phyloP scores from a whole-genome alignment of 2,329 filamentous ascomycete species.

The Hymenoscyphus scutula region DNA sequence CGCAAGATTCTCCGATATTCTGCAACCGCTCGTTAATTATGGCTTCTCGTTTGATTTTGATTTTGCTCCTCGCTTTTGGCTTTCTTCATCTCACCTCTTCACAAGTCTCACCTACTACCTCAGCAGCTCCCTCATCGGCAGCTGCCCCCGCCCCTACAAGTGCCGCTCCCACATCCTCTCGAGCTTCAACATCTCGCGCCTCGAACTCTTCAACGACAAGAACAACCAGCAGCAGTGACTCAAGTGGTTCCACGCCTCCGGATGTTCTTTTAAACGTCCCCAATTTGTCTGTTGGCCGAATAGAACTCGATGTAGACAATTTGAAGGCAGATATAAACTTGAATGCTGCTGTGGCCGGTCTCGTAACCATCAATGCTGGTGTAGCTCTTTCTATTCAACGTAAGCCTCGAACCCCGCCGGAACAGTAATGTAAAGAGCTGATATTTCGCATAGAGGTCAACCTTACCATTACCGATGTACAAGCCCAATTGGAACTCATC shows the following conservation, averaged over 20 bases:
- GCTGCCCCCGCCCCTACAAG: conserved; percentile 26
- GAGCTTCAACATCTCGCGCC: conserved; percentile 1
- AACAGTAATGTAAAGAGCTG: background rate
- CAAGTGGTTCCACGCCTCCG: conserved; percentile 40
- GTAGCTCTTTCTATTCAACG: conserved; percentile 43
- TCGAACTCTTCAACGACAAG: conserved; percentile 9
- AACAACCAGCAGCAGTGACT: conserved; percentile 8
- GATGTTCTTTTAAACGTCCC: conserved; percentile 59
- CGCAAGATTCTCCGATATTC: background rate
- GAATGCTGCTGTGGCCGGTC: conserved; percentile 56
- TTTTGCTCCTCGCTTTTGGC: conserved; percentile 5
- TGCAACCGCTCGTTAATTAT: conserved; percentile 1
- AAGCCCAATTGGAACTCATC: conserved; percentile 57
- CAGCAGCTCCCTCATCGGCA: conserved; percentile 13
- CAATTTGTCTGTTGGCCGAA: conserved; percentile 55
- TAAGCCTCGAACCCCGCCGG: background rate
- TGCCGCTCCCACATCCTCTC: conserved; percentile 8
- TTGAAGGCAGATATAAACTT: conserved; percentile 58
- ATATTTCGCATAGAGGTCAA: conserved; percentile 45
- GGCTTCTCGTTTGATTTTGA: conserved; percentile 6
- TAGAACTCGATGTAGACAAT: conserved; percentile 60
- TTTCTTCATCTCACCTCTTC: conserved; percentile 2
- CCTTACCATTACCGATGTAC: conserved; percentile 59
- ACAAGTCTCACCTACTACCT: background rate
- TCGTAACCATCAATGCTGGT: conserved; percentile 53